Evolutionary conservation across 306 rosid genomes (phyloP), one percentile per base, ranked within the genome.

Genomic region (Rosa rugosa): DNA sequence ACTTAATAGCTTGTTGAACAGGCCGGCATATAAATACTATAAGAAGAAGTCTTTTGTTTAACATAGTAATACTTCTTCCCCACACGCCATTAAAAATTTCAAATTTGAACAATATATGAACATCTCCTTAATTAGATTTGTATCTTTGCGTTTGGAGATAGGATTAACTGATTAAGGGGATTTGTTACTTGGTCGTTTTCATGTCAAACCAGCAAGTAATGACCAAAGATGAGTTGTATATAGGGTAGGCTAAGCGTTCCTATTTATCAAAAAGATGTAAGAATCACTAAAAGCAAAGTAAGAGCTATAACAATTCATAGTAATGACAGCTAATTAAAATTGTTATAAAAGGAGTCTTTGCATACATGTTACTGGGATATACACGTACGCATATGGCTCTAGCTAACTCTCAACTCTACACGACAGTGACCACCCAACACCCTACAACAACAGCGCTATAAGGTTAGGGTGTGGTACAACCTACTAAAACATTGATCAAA

Each of bases 371-470:
- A 40, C 45, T 41, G 42, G 4, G 12, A 65, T 44, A 49, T 31
- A 47, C 53, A 17, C 22, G 57, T 5, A 16, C 50, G n/a, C 1
- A 62, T 23, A 59, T 9, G 34, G 38, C 66, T 60, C 59, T 5
- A 31, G 8, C 46, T 11, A 22, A 25, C 20, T 27, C 20, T 25
- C 11, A 60, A 67, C 59, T 53, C 27, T 14, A 63, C 41, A 10
- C 10, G 75, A 79, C 47, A 75, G 56, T 31, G 83, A 79, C 86
- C 42, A 46, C 56, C 79, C 74, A 72, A 77, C 59, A 12, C 44
- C 54, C 12, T 20, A 42, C 0, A 51, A 69, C 44, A 57, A 46
- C 40, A 44, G 31, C 18, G 9, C 11, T 27, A 81, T 31, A 46
- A 25, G n/a, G 9, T 53, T 53, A 6, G 59, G n/a, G 44, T 51